Percentiles rank a stretch among this genome's conserved stretches.
Evolutionary conservation across 805 yeast species (phyloP).

Genomic region (Kodamaea sagamina): DNA sequence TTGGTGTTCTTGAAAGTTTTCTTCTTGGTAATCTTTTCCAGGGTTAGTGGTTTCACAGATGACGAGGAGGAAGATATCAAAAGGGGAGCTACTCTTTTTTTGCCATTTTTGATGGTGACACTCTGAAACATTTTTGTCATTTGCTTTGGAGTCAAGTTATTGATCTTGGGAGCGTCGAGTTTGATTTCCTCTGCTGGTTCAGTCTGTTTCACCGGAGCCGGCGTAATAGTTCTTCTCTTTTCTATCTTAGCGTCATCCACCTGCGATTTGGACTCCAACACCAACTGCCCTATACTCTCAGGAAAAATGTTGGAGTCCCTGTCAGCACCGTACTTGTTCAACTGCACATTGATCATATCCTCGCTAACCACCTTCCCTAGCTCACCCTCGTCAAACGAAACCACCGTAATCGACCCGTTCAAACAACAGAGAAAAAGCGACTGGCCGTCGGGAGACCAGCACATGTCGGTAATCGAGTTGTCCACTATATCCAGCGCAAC

Average conservation of each 20-base stretch:
- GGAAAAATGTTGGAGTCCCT: constrained; percentile 83
- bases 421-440: constrained; percentile 74
- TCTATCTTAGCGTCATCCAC: constrained; percentile 2
- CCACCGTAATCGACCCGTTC: constrained; percentile 77
- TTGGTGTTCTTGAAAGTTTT: constrained; percentile 27
- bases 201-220: neutral
- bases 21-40: constrained; percentile 19
- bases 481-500: constrained; percentile 75
- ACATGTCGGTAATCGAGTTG: constrained; percentile 82
- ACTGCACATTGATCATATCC: constrained; percentile 60
- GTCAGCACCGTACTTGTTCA: constrained; percentile 85
- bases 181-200: neutral
- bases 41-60: constrained; percentile 17
- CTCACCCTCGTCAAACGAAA: constrained; percentile 64
- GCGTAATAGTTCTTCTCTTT: constrained; percentile 2
- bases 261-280: constrained; percentile 59
- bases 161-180: neutral
- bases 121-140: constrained; percentile 32
- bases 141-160: constrained; percentile 15
- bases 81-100: constrained; percentile 73
- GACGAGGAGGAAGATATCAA: constrained; percentile 51
- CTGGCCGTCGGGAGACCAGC: constrained; percentile 85
- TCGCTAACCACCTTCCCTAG: constrained; percentile 68
- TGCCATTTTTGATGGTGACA: constrained; percentile 71
- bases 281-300: constrained; percentile 78